A percentile compares a stretch with the other conserved stretches of the same genome.
Conservation (phyloP, 306 rosid species). For the Begonia masoniana region DNA sequence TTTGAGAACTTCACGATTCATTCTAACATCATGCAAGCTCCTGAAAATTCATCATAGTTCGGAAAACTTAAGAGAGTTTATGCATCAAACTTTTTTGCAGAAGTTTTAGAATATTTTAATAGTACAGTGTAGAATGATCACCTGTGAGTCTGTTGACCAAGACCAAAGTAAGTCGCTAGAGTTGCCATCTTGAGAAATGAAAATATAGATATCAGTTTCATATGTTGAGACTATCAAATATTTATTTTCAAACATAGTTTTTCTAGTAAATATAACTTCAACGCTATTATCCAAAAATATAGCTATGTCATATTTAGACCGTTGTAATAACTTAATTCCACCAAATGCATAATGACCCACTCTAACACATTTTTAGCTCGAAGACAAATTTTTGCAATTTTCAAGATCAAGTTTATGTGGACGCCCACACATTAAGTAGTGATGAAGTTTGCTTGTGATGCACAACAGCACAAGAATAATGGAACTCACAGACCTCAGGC, state of each 20-base stretch:
- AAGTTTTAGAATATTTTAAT: too few species aligned
- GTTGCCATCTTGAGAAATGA: conserved; percentile 58
- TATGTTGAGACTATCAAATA: neutral
- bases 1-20: conserved; percentile 95
- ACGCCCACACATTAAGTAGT: too few species aligned
- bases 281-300: too few species aligned
- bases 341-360: too few species aligned
- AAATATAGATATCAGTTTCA: conserved; percentile 3
- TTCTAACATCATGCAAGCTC: conserved; percentile 95
- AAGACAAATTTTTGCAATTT: neutral
- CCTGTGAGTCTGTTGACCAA: conserved; percentile 94
- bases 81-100: too few species aligned
- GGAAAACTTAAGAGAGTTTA: too few species aligned
- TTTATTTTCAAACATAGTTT: too few species aligned
- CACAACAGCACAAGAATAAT: too few species aligned
- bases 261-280: too few species aligned
- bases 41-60: conserved; percentile 26
- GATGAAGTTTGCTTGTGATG: too few species aligned
- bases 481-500: too few species aligned
- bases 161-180: conserved; percentile 88
- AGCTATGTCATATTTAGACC: neutral
- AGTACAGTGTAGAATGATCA: conserved; percentile 6
- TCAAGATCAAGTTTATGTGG: too few species aligned
- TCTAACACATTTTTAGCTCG: neutral
- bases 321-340: neutral